Conservation (phyloP, 2,329 filamentous ascomycete genomes). For the Emergomyces africanus region DNA sequence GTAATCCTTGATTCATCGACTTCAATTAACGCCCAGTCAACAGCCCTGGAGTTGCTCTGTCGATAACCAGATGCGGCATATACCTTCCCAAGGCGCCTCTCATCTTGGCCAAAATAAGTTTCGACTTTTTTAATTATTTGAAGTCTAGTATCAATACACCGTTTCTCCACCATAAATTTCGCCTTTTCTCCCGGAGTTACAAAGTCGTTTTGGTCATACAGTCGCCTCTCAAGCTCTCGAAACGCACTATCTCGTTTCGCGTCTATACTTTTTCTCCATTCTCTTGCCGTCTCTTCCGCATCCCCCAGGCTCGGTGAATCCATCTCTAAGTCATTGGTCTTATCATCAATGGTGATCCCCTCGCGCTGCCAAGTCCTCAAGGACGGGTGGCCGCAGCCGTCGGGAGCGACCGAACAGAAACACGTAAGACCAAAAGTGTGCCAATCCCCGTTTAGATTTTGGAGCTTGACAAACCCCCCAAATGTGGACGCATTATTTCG, state of each 20-base stretch:
- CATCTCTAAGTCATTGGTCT: neutral
- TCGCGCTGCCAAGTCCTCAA: neutral
- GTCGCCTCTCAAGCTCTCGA: neutral
- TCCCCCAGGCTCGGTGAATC: neutral
- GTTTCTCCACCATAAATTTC: neutral
- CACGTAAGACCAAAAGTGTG: neutral
- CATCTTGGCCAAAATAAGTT: neutral
- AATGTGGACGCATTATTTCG: neutral
- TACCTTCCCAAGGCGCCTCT: neutral
- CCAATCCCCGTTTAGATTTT: neutral
- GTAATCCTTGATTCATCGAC: neutral
- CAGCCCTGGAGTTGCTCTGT: neutral
- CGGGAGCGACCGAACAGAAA: neutral
- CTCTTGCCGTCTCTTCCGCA: neutral
- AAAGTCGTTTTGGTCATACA: neutral
- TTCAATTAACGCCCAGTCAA: neutral
- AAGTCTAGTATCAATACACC: neutral
- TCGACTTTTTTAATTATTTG: neutral
- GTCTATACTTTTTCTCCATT: neutral
- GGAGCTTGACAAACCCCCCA: neutral
- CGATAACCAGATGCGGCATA: neutral
- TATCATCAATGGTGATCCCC: neutral
- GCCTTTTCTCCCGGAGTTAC: neutral
- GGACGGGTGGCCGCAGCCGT: neutral
- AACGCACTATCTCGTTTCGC: neutral